phyloP scores from a whole-genome alignment of 345 rosid genomes.

The Pugionium cornutum region DNA sequence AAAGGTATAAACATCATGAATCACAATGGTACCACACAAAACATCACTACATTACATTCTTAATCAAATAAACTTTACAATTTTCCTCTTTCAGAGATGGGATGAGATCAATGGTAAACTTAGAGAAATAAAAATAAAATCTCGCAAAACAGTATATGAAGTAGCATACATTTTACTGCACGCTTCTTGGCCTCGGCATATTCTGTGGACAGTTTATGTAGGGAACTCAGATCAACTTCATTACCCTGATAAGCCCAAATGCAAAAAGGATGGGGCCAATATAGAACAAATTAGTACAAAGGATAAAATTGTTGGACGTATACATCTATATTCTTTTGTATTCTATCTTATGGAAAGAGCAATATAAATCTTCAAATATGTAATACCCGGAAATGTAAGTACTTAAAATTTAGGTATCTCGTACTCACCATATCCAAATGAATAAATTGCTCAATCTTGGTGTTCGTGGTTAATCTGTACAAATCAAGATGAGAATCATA shows the following conservation, averaged over 20 bases:
- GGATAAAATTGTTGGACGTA: neutral
- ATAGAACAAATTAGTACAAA: neutral
- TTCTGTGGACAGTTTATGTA: slow-evolving; percentile 54
- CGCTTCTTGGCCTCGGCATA: slow-evolving; percentile 72
- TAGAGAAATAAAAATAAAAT: slow-evolving; percentile 19
- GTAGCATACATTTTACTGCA: slow-evolving; percentile 58
- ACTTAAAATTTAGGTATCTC: neutral
- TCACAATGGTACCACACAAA: neutral
- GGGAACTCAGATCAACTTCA: slow-evolving; percentile 51
- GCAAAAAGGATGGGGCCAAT: neutral
- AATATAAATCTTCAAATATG: neutral
- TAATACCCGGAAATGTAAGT: slow-evolving; percentile 9
- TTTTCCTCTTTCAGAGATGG: neutral
- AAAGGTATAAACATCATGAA: slow-evolving; percentile 3
- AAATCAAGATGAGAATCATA: slow-evolving; percentile 29
- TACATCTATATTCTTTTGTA: neutral
- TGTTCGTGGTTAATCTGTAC: slow-evolving; percentile 55
- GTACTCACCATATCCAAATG: slow-evolving; percentile 77
- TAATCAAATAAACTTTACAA: neutral
- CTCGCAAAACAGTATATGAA: slow-evolving; percentile 10
- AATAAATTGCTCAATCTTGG: slow-evolving; percentile 60
- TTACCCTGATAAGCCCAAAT: slow-evolving; percentile 46
- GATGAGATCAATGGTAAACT: slow-evolving; percentile 9
- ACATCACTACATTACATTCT: neutral
- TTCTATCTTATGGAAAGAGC: neutral